These are phyloP conservation scores for Pleurostoma richardsiae DNA, from an alignment of 2,329 filamentous ascomycete genomes.

Conservation along the genomic window DNA sequence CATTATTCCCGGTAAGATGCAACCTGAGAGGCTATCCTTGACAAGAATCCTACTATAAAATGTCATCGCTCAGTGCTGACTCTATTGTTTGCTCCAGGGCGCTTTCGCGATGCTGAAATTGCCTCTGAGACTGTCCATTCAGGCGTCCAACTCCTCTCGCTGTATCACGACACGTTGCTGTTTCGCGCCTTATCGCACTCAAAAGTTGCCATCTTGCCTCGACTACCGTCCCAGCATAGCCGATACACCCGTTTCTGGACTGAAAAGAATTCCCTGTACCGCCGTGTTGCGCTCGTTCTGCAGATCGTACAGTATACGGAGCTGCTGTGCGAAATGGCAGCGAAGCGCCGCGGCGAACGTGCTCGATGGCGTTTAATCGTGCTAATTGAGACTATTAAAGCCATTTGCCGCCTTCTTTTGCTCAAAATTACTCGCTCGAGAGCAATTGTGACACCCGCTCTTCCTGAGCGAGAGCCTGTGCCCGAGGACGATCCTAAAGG, in stretches of 20 bases:
- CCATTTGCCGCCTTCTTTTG: slow-evolving; percentile 74
- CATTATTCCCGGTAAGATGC: slow-evolving; percentile 73
- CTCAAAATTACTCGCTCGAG: slow-evolving; percentile 78
- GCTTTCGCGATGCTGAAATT: slow-evolving; percentile 88
- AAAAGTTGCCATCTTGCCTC: slow-evolving; percentile 48
- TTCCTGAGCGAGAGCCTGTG: slow-evolving; percentile 81
- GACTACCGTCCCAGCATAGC: slow-evolving; percentile 52
- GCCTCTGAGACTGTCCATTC: slow-evolving; percentile 91
- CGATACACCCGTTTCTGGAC: slow-evolving; percentile 67
- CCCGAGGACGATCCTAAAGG: slow-evolving; percentile 47
- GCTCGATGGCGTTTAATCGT: slow-evolving; percentile 84
- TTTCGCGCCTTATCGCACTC: slow-evolving; percentile 58
- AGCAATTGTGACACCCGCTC: slow-evolving; percentile 73
- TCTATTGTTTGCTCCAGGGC: slow-evolving; percentile 41
- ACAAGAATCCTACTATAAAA: not conserved
- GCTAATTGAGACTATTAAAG: slow-evolving; percentile 79
- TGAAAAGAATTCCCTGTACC: slow-evolving; percentile 63
- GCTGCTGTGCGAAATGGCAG: slow-evolving; percentile 95
- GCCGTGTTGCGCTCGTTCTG: slow-evolving; percentile 72
- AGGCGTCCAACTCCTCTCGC: slow-evolving; percentile 79
- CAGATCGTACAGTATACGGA: slow-evolving; percentile 94
- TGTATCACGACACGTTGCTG: slow-evolving; percentile 90
- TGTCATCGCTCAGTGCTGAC: not conserved
- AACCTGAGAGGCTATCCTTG: not conserved
- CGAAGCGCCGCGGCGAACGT: slow-evolving; percentile 77